These are phyloP conservation scores for Saposhnikovia divaricata DNA, from an alignment of 129 eudicot species.

Conservation along the genomic window DNA sequence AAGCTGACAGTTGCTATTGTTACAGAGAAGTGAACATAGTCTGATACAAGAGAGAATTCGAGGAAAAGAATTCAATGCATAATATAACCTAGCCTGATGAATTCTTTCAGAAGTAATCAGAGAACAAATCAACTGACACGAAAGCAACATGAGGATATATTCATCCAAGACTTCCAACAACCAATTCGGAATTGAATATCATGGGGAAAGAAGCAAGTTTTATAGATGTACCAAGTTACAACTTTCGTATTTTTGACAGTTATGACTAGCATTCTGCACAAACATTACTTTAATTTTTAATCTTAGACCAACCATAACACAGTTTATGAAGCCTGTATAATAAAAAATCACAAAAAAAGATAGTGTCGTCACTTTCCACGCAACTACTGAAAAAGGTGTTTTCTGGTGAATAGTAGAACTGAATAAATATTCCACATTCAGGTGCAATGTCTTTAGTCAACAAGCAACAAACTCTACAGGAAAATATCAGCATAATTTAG, in stretches of 20 bases:
- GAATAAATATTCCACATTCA: not conserved
- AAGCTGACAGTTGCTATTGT: not conserved
- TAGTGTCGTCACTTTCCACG: not conserved
- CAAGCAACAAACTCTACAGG: not conserved
- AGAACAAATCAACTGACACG: not conserved
- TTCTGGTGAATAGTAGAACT: not conserved
- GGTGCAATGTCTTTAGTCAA: slow-evolving; percentile 3
- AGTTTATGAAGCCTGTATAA: not conserved
- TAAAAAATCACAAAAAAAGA: not conserved
- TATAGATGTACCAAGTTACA: not conserved
- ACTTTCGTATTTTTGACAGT: not conserved
- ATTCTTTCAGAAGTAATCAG: not conserved
- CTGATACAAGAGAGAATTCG: not conserved
- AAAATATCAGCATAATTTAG: not conserved
- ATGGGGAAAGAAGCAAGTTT: not conserved
- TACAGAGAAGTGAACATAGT: not conserved
- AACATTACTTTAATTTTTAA: not conserved
- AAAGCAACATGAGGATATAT: not conserved
- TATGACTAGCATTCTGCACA: not conserved
- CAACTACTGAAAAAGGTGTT: not conserved
- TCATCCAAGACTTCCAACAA: not conserved
- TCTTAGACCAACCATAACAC: not conserved
- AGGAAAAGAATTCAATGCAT: not conserved
- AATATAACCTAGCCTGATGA: not conserved
- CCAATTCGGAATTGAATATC: not conserved